A percentile compares a stretch with the other conserved stretches of the same genome.
Conservation (phyloP, 2,329 filamentous ascomycete species). For the Colletotrichum spinosum region DNA sequence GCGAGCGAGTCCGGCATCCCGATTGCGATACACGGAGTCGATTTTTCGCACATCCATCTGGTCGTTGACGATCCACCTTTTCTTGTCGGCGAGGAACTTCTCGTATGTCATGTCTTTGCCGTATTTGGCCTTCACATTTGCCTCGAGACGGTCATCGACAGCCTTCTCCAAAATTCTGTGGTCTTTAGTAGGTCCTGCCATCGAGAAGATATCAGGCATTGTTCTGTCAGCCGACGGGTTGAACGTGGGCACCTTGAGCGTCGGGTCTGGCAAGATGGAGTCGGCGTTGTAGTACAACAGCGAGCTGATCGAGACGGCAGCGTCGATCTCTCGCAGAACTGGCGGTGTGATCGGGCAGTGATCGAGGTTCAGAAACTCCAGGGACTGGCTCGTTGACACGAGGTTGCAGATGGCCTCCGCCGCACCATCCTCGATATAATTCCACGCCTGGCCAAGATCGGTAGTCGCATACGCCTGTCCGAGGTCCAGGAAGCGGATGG, state of each 20-base stretch:
- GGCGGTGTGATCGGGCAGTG: slow-evolving; percentile 49
- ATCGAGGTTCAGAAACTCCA: slow-evolving; percentile 57
- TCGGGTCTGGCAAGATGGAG: slow-evolving; percentile 50
- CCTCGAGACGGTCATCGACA: slow-evolving; percentile 45
- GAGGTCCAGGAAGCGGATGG: slow-evolving; percentile 54
- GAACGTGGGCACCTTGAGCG: slow-evolving; percentile 41
- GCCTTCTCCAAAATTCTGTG: slow-evolving; percentile 41
- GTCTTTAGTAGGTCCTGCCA: slow-evolving; percentile 16
- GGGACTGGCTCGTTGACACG: slow-evolving; percentile 44
- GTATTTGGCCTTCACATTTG: slow-evolving; percentile 47
- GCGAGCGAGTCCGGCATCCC: slow-evolving; percentile 52
- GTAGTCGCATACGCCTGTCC: slow-evolving; percentile 60
- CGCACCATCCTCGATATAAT: slow-evolving; percentile 56
- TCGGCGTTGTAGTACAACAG: slow-evolving; percentile 52
- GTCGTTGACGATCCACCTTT: slow-evolving; percentile 54
- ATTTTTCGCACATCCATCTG: slow-evolving; percentile 54
- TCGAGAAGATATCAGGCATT: slow-evolving; percentile 24
- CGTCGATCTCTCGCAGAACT: slow-evolving; percentile 43
- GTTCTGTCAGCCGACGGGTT: slow-evolving; percentile 41
- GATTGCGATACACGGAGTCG: slow-evolving; percentile 57
- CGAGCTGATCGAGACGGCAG: slow-evolving; percentile 45
- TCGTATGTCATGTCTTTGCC: slow-evolving; percentile 46
- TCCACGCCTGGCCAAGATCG: slow-evolving; percentile 59
- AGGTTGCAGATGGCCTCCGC: slow-evolving; percentile 49
- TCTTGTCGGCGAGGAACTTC: slow-evolving; percentile 50